Percentiles rank a stretch among this genome's conserved stretches.
Evolutionary conservation across 768 basidiomycete species (phyloP).

Genomic region (Vishniacozyma victoriae): DNA sequence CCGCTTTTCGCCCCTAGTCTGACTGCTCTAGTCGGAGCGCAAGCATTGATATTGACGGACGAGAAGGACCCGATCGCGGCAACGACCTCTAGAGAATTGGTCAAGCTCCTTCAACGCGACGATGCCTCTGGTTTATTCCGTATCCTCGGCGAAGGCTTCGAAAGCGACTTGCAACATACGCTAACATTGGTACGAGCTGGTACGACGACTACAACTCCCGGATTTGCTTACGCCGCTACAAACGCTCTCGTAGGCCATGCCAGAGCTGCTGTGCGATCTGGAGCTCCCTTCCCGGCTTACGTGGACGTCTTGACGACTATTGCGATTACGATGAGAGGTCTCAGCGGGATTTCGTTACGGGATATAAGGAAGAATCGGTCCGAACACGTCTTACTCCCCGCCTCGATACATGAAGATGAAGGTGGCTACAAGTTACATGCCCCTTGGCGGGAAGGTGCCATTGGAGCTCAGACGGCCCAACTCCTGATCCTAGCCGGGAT

Average conservation of each 20-base stretch:
- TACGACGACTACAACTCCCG: constrained; percentile 12
- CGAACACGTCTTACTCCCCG: constrained; percentile 32
- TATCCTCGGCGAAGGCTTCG: constrained; percentile 17
- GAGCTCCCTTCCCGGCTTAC: constrained; percentile 9
- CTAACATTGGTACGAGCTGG: constrained; percentile 20
- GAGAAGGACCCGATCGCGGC: constrained; percentile 7
- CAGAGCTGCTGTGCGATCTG: constrained; percentile 13
- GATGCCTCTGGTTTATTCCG: constrained; percentile 20
- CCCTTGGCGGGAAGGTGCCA: constrained; percentile 25
- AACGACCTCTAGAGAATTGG: constrained; percentile 13
- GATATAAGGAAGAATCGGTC: constrained; percentile 36
- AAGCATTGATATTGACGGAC: constrained; percentile 12
- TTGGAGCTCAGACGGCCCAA: constrained; percentile 33
- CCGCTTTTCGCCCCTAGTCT: constrained; percentile 29
- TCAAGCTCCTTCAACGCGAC: constrained; percentile 25
- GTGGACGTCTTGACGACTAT: constrained; percentile 18
- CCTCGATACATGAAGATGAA: constrained; percentile 38
- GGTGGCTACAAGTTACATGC: constrained; percentile 34
- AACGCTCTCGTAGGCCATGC: constrained; percentile 31
- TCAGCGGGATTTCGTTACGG: constrained; percentile 26
- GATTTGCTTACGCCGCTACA: constrained; percentile 25
- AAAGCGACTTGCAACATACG: constrained; percentile 9
- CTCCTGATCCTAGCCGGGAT: constrained; percentile 20
- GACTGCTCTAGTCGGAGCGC: constrained; percentile 11
- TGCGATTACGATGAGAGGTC: constrained; percentile 10